phyloP scores from a whole-genome alignment of 106 monocot genomes.

The Chionographis japonica region DNA sequence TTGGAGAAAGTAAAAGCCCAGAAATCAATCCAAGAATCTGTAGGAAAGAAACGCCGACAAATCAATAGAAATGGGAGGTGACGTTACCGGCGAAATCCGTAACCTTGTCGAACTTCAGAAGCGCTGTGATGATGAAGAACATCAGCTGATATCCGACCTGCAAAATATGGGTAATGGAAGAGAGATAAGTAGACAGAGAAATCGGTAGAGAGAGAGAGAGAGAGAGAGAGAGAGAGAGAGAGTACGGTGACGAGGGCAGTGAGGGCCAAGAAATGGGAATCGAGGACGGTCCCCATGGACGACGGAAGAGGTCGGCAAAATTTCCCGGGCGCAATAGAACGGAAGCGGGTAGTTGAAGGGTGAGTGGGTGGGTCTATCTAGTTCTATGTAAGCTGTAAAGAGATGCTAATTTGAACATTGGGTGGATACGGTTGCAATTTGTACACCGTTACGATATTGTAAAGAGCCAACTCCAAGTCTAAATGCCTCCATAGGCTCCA shows the following conservation, averaged over 20 bases:
- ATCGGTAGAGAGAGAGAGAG: not conserved
- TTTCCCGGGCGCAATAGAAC: too few species aligned
- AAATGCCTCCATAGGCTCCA: too few species aligned
- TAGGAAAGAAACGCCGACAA: not conserved
- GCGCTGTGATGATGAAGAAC: constrained; percentile 87
- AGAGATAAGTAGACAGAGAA: not conserved
- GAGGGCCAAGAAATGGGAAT: constrained; percentile 84
- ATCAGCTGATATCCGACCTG: constrained; percentile 81
- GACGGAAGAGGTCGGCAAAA: too few species aligned
- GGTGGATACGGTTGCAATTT: too few species aligned
- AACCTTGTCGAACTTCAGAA: constrained; percentile 85
- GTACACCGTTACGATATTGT: too few species aligned
- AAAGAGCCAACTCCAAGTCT: too few species aligned
- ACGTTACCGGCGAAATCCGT: constrained; percentile 91
- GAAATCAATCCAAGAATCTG: too few species aligned
- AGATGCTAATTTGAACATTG: too few species aligned
- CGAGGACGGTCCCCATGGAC: constrained; percentile 61
- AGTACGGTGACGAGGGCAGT: constrained; percentile 83
- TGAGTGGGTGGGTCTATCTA: too few species aligned
- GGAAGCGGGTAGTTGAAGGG: too few species aligned
- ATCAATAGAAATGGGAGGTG: not conserved
- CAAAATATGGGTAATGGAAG: not conserved
- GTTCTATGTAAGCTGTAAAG: too few species aligned
- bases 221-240: not conserved
- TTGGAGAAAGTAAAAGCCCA: too few species aligned